A percentile compares a stretch with the other conserved stretches of the same genome.
phyloP scores from a whole-genome alignment of 257 asterid species.

The Avicennia marina region DNA sequence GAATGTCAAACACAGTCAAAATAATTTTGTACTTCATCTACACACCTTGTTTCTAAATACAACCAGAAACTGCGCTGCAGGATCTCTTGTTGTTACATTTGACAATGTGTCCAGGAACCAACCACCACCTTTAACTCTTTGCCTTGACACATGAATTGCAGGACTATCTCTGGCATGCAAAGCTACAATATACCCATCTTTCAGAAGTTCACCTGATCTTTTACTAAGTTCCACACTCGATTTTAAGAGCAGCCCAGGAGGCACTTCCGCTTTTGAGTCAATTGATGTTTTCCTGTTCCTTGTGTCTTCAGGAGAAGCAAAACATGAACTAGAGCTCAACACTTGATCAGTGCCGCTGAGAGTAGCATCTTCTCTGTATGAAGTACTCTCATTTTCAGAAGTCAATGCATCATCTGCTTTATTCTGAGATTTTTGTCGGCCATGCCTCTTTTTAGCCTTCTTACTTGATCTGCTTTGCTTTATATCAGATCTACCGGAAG shows the following conservation, averaged over 20 bases:
- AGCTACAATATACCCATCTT: constrained; percentile 86
- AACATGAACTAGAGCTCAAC: constrained; percentile 82
- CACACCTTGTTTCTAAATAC: constrained; percentile 84
- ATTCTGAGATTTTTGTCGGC: constrained; percentile 80
- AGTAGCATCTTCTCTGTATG: constrained; percentile 82
- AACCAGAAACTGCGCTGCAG: constrained; percentile 95
- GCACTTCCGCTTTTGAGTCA: constrained; percentile 53
- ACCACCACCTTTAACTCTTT: constrained; percentile 92
- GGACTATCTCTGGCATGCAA: constrained; percentile 73
- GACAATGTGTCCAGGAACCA: constrained; percentile 95
- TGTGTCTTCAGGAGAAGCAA: constrained; percentile 87
- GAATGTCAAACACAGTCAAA: not conserved
- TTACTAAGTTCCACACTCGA: constrained; percentile 43
- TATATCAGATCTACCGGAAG: constrained; percentile 60
- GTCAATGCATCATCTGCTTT: constrained; percentile 64
- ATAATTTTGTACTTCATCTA: constrained; percentile 7
- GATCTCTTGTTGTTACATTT: constrained; percentile 87
- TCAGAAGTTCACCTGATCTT: constrained; percentile 64
- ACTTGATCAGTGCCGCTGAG: constrained; percentile 92
- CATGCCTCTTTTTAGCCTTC: constrained; percentile 93
- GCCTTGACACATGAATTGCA: constrained; percentile 83
- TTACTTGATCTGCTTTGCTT: constrained; percentile 92
- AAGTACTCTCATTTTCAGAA: constrained; percentile 65
- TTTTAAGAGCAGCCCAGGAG: constrained; percentile 45
- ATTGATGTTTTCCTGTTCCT: constrained; percentile 59